Evolutionary conservation across 2,329 filamentous ascomycete species (phyloP).

Genomic region (Raffaelea albimanens): DNA sequence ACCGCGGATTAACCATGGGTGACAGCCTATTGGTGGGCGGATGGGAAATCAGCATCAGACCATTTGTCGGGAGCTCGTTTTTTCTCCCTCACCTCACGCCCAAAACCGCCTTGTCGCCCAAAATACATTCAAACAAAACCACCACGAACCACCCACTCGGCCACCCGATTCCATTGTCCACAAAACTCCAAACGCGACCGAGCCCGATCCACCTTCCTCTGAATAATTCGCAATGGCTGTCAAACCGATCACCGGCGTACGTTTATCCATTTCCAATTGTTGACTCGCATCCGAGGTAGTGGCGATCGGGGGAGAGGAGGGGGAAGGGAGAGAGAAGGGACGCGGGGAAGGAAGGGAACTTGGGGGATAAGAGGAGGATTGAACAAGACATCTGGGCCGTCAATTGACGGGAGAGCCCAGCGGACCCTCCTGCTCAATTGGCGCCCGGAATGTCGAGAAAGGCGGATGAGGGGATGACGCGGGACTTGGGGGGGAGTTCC

Average conservation of each 20-base stretch:
- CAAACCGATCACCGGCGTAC: slow-evolving; percentile 50
- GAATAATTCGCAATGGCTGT: slow-evolving; percentile 39
- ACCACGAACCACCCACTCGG: slow-evolving; percentile 1
- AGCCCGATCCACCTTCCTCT: not conserved
- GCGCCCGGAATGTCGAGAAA: not conserved
- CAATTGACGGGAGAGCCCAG: too few species aligned
- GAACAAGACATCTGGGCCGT: too few species aligned
- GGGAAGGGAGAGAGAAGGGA: too few species aligned
- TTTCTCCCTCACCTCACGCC: slow-evolving; percentile 8
- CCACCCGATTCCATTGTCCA: not conserved
- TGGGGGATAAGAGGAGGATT: too few species aligned
- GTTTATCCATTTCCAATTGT: slow-evolving; percentile 21
- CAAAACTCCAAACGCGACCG: not conserved
- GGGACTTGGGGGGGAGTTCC: not conserved
- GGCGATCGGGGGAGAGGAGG: too few species aligned
- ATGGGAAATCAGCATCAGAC: slow-evolving; percentile 15
- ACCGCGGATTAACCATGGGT: slow-evolving; percentile 4
- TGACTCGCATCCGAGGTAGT: too few species aligned
- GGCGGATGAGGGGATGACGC: not conserved
- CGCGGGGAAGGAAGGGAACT: too few species aligned
- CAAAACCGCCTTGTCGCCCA: slow-evolving; percentile 1
- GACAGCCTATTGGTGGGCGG: not conserved
- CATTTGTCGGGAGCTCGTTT: slow-evolving; percentile 13
- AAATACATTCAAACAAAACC: too few species aligned
- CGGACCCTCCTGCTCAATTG: too few species aligned